Base-by-base conservation (phyloP, 306 rosid species). In the Vicia faba region DNA sequence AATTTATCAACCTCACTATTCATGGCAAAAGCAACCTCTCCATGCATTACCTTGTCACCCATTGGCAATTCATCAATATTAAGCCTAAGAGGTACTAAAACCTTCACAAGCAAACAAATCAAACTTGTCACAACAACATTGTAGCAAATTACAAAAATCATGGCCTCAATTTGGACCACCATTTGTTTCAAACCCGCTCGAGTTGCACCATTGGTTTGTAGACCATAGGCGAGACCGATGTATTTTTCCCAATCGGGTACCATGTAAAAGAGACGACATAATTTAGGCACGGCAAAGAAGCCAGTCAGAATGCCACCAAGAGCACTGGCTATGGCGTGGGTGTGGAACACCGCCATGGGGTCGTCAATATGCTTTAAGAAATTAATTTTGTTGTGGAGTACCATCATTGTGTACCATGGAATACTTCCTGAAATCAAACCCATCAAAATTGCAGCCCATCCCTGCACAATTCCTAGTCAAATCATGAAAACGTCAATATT, bases 371-470 rank as follows among this genome's bases (percentile, higher is more conserved):
- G 40, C n/a, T 40, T 64, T 39, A 85, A 19, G 15, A 77, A 40
- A 5, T 51, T 19, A n/a, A 79, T 16, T 62, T 80, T 79, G 20
- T 77, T 20, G 15, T 82, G 86, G 50, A 82, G 84, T 13, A 79
- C 10, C 78, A 64, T 82, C 86, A 79, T 76, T 25, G 86, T 85
- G 83, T 76, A 85, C 86, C 84, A 82, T 0, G 86, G 86, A 29
- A 85, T 7, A 44, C 81, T 74, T 60, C 86, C 86, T 1, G 85
- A 79, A 1, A 75, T 19, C 16, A 85, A 3, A 0, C 89, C 89
- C 83, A 85, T 82, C 20, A 82, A 11, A 6, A 85, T 79, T n/a
- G 86, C 81, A 13, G 86, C 86, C 89, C 86, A 85, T 0, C 89
- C 83, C 15, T 79, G 84, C 63, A 82, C 85, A 5, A 85, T 76